Evolutionary conservation across 352 stramenopile genomes (phyloP).

Genomic region (Globisporangium yorkense): DNA sequence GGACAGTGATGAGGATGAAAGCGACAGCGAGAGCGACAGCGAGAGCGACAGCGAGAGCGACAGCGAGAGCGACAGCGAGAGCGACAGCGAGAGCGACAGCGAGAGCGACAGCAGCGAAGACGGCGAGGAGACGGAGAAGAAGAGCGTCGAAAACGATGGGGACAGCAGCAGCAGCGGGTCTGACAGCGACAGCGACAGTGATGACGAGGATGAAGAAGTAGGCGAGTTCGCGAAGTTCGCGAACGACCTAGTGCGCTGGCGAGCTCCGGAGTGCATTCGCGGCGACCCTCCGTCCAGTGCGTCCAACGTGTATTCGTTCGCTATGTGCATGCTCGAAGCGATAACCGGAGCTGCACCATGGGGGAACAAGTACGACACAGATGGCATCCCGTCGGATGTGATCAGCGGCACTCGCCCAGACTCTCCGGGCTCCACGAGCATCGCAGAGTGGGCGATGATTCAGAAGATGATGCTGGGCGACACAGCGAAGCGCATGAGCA

Average conservation of each 20-base stretch:
- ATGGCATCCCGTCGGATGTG: background rate
- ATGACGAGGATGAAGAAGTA: no score
- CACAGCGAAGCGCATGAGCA: background rate
- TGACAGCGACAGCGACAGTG: no score
- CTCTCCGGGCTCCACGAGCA: background rate
- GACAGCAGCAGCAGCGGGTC: no score
- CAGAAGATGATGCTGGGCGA: background rate
- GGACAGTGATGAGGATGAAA: no score
- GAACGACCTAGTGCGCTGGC: background rate
- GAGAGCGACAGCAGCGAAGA: no score
- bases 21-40: no score
- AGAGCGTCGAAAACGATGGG: no score
- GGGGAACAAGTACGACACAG: background rate
- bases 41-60: no score
- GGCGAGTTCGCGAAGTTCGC: no score
- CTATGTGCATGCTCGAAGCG: slow-evolving; percentile 2
- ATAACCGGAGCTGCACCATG: background rate
- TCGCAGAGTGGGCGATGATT: background rate
- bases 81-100: no score
- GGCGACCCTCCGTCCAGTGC: background rate
- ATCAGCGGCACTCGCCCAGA: background rate
- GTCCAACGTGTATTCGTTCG: slow-evolving; percentile 3
- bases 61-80: no score
- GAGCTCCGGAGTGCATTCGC: slow-evolving; percentile 1
- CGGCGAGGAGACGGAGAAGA: no score